A percentile compares a stretch with the other conserved stretches of the same genome.
Conservation (phyloP, 2,329 filamentous ascomycete genomes). For the Penicillium sp. region DNA sequence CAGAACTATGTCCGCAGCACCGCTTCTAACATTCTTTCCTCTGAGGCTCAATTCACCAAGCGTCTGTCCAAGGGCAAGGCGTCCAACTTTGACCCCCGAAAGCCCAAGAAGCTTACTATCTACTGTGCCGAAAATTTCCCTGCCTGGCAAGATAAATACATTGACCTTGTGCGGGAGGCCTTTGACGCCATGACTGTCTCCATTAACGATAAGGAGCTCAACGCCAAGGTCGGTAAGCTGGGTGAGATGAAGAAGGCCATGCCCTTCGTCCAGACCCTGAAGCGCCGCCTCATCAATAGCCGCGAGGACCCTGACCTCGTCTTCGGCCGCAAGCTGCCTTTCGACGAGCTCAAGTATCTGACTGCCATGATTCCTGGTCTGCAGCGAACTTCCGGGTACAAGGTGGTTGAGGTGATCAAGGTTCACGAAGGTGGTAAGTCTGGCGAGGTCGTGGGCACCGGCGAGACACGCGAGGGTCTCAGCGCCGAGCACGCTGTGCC, state of each 20-base stretch:
- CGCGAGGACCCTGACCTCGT: constrained; percentile 63
- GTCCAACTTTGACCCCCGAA: constrained; percentile 77
- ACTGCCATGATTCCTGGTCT: constrained; percentile 72
- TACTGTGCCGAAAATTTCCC: constrained; percentile 77
- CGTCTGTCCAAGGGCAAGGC: constrained; percentile 90
- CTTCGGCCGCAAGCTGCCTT: constrained; percentile 76
- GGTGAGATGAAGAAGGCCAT: constrained; percentile 89
- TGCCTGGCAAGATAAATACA: constrained; percentile 85
- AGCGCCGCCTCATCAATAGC: constrained; percentile 66
- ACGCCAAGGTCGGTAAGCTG: constrained; percentile 71
- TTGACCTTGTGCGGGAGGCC: constrained; percentile 67
- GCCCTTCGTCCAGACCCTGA: constrained; percentile 86
- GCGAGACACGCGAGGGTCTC: constrained; percentile 54
- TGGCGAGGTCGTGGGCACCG: constrained; percentile 38
- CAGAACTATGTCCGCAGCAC: constrained; percentile 74
- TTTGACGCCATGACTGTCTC: constrained; percentile 59
- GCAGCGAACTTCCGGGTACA: constrained; percentile 67
- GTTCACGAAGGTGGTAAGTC: constrained; percentile 56
- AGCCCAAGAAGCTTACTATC: constrained; percentile 85
- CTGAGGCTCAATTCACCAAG: constrained; percentile 70
- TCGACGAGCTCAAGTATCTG: constrained; percentile 75
- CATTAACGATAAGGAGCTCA: constrained; percentile 74
- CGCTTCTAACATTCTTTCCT: constrained; percentile 73
- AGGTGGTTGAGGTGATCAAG: constrained; percentile 63
- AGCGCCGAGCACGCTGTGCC: constrained; percentile 73